A percentile compares a stretch with the other conserved stretches of the same genome.
These are phyloP conservation scores for Retiboletus flavoniger DNA, from an alignment of 1,284 basidiomycete genomes.

Conservation along the genomic window DNA sequence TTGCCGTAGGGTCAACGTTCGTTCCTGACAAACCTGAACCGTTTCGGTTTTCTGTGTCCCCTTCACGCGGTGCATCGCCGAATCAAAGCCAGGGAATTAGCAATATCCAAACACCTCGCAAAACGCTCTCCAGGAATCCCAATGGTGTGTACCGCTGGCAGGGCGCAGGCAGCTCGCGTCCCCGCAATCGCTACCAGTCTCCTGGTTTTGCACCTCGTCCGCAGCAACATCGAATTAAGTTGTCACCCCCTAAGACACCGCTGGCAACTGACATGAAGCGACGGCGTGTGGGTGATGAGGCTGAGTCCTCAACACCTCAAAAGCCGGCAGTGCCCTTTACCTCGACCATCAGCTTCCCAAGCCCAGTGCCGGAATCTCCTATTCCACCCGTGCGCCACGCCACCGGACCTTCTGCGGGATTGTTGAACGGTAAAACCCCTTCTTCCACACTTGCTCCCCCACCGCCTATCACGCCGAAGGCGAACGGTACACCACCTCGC, in stretches of 20 bases:
- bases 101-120: slow-evolving; percentile 38
- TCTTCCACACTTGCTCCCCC: slow-evolving; percentile 21
- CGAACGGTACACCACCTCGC: slow-evolving; percentile 38
- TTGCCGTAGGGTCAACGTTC: slow-evolving; percentile 28
- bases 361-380: slow-evolving; percentile 16
- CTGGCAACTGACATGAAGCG: slow-evolving; percentile 54
- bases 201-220: slow-evolving; percentile 58
- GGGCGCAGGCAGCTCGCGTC: slow-evolving; percentile 65
- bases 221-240: slow-evolving; percentile 40
- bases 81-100: slow-evolving; percentile 19
- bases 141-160: slow-evolving; percentile 69
- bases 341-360: slow-evolving; percentile 26
- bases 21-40: slow-evolving; percentile 44
- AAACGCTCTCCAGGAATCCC: slow-evolving; percentile 62
- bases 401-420: slow-evolving; percentile 7
- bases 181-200: slow-evolving; percentile 63
- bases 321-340: slow-evolving; percentile 26
- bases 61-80: slow-evolving; percentile 46
- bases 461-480: slow-evolving; percentile 27
- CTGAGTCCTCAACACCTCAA: slow-evolving; percentile 35
- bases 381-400: slow-evolving; percentile 6
- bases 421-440: slow-evolving; percentile 27
- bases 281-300: slow-evolving; percentile 53
- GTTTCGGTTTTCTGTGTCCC: slow-evolving; percentile 58
- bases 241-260: slow-evolving; percentile 40